phyloP scores from a whole-genome alignment of 345 rosid genomes.

The Abelmoschus esculentus region DNA sequence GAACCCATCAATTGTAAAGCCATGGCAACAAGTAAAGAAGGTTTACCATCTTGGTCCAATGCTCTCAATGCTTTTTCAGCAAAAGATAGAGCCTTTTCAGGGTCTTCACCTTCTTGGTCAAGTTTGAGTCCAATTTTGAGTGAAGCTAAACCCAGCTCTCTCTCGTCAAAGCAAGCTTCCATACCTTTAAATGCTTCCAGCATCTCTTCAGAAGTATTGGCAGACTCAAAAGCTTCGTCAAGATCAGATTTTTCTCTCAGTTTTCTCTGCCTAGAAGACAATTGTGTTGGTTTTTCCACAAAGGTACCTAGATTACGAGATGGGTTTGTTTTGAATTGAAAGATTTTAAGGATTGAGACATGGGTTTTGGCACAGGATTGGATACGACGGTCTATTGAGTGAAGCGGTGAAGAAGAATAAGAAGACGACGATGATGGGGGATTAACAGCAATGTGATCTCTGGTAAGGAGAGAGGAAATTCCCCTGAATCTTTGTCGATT shows the following conservation, averaged over 20 bases:
- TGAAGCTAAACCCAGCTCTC: slow-evolving; percentile 5
- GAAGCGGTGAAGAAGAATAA: slow-evolving; percentile 8
- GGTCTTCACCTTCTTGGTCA: slow-evolving; percentile 43
- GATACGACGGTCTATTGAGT: neutral
- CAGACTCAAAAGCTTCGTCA: slow-evolving; percentile 84
- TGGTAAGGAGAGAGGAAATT: slow-evolving; percentile 18
- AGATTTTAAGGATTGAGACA: slow-evolving; percentile 26
- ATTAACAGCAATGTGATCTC: slow-evolving; percentile 20
- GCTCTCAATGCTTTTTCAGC: slow-evolving; percentile 59
- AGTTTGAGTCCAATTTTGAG: slow-evolving; percentile 79
- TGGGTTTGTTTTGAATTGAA: slow-evolving; percentile 29
- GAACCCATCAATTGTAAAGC: slow-evolving; percentile 74
- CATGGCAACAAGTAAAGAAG: slow-evolving; percentile 58
- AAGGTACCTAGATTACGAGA: slow-evolving; percentile 46
- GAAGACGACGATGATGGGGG: slow-evolving; percentile 19
- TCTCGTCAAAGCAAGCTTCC: slow-evolving; percentile 40
- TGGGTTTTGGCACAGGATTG: slow-evolving; percentile 11
- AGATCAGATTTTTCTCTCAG: slow-evolving; percentile 51
- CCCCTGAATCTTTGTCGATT: slow-evolving; percentile 28
- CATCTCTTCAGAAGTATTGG: slow-evolving; percentile 63
- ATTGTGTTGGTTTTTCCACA: slow-evolving; percentile 36
- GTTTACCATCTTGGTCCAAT: slow-evolving; percentile 44
- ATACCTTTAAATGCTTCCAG: slow-evolving; percentile 54
- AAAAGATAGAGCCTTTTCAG: slow-evolving; percentile 50
- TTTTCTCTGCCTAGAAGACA: slow-evolving; percentile 49